Evolutionary conservation across 139 green algal species (phyloP), one percentile per base, ranked within the genome.

Genomic region (Volvox reticuliferus): DNA sequence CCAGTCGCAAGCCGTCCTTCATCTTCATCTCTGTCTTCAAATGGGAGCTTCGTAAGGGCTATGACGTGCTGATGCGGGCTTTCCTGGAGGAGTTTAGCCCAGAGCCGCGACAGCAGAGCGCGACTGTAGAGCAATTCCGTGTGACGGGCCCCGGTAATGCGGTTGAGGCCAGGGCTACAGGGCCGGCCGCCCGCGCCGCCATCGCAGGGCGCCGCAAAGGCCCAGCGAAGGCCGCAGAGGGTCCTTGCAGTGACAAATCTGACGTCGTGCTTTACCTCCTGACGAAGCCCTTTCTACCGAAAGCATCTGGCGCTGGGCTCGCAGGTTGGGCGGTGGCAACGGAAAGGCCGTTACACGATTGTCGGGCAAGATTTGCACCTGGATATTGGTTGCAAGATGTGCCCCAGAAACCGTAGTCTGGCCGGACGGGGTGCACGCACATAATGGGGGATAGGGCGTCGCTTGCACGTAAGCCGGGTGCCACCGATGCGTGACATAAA

Each of bases 21-120:
- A 80, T 92, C 24, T 96, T 96, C 55, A 35, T 97, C 2, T 96
- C 93, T 24, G 79, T 95, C 0, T 98, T 98, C 93, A 97, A 98
- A 84, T 95, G 92, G 93, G 94, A 96, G 92, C 65, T 82, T 24
- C 91, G 94, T 77, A 96, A 96, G 85, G 94, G 94, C n/a, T 95
- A 93, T 87, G 94, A 95, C 44, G 90, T 94, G 44, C 81, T 96
- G 91, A 65, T 96, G n/a, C 0, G 9, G 33, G 87, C 73, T 20
- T 89, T 89, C 69, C 28, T 89, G 20, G 20, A 36, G 21, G 65
- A 91, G 78, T 87, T 87, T 14, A 65, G 65, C n/a, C 22, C 36
- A 44, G 76, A 16, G 3, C 22, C 67, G 67, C 67, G 14, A 26
- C 24, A 2, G 73, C 73, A 79, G 24, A 32, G 35, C 73, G 24